A percentile compares a stretch with the other conserved stretches of the same genome.
These are phyloP conservation scores for Arthrobotrys musiformis DNA, from an alignment of 2,329 filamentous ascomycete genomes.

Conservation along the genomic window DNA sequence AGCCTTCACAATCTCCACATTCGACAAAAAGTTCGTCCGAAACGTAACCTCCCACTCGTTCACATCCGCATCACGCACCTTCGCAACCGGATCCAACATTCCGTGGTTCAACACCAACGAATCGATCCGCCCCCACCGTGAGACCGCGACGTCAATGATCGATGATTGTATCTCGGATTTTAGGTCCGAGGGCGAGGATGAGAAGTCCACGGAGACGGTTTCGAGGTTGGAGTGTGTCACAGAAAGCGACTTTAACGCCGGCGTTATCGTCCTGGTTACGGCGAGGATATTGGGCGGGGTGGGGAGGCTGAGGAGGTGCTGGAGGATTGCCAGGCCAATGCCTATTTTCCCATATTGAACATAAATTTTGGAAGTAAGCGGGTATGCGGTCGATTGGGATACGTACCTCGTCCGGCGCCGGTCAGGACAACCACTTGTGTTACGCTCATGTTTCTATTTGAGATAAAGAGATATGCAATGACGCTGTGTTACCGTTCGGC, in stretches of 20 bases:
- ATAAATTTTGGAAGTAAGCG: not conserved
- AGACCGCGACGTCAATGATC: conserved; percentile 59
- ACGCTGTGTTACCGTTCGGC: not conserved
- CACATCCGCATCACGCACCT: conserved; percentile 73
- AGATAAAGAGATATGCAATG: not conserved
- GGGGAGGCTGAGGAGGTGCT: conserved; percentile 68
- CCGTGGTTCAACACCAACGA: conserved; percentile 90
- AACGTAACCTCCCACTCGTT: conserved; percentile 78
- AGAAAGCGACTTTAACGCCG: conserved; percentile 67
- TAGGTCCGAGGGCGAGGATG: conserved; percentile 18
- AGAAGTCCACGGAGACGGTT: conserved; percentile 39
- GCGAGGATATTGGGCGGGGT: conserved; percentile 70
- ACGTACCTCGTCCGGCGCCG: conserved; percentile 67
- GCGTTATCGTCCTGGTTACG: conserved; percentile 67
- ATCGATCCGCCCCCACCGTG: conserved; percentile 77
- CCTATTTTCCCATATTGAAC: conserved; percentile 62
- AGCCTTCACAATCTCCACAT: conserved; percentile 80
- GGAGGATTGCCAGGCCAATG: conserved; percentile 71
- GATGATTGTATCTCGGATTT: conserved; percentile 60
- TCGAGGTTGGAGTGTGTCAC: conserved; percentile 25
- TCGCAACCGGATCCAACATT: conserved; percentile 77
- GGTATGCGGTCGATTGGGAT: not conserved
- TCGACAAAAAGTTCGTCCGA: conserved; percentile 88
- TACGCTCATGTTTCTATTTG: conserved; percentile 31
- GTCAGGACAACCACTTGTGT: conserved; percentile 68